Percentiles rank a stretch among this genome's conserved stretches.
Evolutionary conservation across 2,329 filamentous ascomycete genomes (phyloP).

Genomic region (Coniochaeta pulveracea): DNA sequence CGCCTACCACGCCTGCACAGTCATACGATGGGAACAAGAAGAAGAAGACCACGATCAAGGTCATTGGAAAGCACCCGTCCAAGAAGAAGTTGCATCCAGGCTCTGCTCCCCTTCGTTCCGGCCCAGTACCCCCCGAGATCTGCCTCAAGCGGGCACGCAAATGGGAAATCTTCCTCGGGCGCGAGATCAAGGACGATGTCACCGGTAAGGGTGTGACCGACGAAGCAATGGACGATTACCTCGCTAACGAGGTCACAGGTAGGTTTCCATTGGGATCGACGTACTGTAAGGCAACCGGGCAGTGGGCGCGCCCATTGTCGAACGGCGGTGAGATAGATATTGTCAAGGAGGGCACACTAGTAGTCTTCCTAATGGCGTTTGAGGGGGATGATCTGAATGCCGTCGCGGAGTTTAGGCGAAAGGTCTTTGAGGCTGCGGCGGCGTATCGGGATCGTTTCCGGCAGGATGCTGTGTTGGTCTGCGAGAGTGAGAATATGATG

Average conservation of each 20-base stretch:
- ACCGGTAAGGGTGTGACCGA: neutral
- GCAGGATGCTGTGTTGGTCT: conserved; percentile 1
- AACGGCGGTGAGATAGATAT: neutral
- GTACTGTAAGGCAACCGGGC: neutral
- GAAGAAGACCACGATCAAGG: neutral
- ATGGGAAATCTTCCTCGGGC: conserved; percentile 1
- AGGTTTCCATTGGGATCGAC: neutral
- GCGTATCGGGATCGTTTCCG: neutral
- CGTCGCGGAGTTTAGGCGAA: neutral
- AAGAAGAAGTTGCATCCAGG: too few species aligned
- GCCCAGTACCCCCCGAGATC: too few species aligned
- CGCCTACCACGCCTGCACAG: too few species aligned
- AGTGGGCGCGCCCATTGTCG: neutral
- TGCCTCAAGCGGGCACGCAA: neutral
- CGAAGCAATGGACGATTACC: neutral
- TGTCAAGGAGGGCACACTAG: neutral
- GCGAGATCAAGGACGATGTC: neutral
- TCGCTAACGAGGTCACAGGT: neutral
- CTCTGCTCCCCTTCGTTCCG: too few species aligned
- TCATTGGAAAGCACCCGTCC: neutral
- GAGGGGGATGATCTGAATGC: neutral
- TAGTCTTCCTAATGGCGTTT: neutral
- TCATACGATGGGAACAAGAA: too few species aligned
- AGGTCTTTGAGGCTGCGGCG: neutral
- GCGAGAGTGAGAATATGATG: neutral